A percentile compares a stretch with the other conserved stretches of the same genome.
Evolutionary conservation across 2,329 filamentous ascomycete species (phyloP).

Genomic region (Zymoseptoria passerinii): DNA sequence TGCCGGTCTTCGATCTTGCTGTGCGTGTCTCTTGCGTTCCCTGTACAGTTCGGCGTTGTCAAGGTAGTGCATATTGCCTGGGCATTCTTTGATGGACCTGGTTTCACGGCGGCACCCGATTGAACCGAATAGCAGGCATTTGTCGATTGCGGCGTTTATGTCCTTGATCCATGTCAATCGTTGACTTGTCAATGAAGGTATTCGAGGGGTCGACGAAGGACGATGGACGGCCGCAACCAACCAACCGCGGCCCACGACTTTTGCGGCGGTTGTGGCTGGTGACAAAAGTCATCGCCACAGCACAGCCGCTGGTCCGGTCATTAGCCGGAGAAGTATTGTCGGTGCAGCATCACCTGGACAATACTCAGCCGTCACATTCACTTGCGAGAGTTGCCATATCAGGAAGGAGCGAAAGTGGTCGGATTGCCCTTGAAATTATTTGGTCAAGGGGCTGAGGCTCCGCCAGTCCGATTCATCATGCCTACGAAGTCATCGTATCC

Average conservation of each 20-base stretch:
- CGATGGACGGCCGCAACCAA: no score
- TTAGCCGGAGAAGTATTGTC: neutral
- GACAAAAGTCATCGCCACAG: neutral
- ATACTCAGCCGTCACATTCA: neutral
- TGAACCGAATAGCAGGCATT: no score
- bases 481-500: constrained; percentile 60
- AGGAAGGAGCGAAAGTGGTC: neutral
- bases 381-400: neutral
- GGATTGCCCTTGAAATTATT: neutral
- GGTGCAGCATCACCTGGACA: neutral
- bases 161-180: no score
- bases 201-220: no score
- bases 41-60: no score
- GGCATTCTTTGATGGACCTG: no score
- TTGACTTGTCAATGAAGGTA: no score
- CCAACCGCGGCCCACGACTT: neutral
- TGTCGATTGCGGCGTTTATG: no score
- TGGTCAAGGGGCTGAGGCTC: constrained; percentile 2
- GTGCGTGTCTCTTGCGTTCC: no score
- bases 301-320: neutral
- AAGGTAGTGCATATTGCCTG: no score
- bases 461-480: constrained; percentile 45
- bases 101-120: no score
- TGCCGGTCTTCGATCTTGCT: no score
- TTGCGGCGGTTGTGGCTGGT: neutral